phyloP scores from a whole-genome alignment of 2,329 filamentous ascomycete species.

The Thelonectria discophora region DNA sequence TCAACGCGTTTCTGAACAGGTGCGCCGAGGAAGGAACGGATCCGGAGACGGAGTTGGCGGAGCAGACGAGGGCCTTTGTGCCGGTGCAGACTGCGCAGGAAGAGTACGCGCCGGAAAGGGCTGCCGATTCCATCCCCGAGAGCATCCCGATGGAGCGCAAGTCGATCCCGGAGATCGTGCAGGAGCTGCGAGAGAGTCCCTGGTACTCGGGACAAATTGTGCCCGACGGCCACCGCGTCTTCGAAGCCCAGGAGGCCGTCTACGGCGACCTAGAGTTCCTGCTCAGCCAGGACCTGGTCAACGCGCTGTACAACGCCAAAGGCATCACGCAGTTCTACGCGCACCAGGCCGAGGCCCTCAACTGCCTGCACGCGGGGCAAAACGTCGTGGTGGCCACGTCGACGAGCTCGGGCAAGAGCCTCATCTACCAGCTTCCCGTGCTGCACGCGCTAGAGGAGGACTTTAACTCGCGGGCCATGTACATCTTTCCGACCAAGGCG shows the following conservation, averaged over 20 bases:
- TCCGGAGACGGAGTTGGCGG: constrained; percentile 70
- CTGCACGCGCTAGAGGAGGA: constrained; percentile 86
- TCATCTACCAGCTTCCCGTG: constrained; percentile 98
- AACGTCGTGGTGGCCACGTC: constrained; percentile 95
- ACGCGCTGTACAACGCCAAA: constrained; percentile 92
- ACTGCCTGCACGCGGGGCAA: constrained; percentile 80
- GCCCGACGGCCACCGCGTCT: constrained; percentile 89
- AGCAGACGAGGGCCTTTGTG: constrained; percentile 67
- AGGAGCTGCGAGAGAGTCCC: constrained; percentile 80
- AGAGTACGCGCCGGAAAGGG: constrained; percentile 41
- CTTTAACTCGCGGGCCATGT: constrained; percentile 83
- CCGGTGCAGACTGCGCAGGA: constrained; percentile 64
- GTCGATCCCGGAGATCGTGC: constrained; percentile 82
- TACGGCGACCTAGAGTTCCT: constrained; percentile 87
- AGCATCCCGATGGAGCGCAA: constrained; percentile 83
- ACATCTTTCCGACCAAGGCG: constrained; percentile 98
- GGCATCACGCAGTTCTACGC: constrained; percentile 87
- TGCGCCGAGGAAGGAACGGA: constrained; percentile 73
- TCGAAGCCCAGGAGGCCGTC: constrained; percentile 83
- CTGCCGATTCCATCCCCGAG: constrained; percentile 64
- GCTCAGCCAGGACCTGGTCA: constrained; percentile 91
- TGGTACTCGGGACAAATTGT: constrained; percentile 96
- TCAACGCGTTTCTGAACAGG: constrained; percentile 79
- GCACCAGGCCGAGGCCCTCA: constrained; percentile 94
- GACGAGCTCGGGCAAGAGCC: constrained; percentile 93